Conservation (phyloP, 352 stramenopile species). For the Phytophthora kernoviae region DNA sequence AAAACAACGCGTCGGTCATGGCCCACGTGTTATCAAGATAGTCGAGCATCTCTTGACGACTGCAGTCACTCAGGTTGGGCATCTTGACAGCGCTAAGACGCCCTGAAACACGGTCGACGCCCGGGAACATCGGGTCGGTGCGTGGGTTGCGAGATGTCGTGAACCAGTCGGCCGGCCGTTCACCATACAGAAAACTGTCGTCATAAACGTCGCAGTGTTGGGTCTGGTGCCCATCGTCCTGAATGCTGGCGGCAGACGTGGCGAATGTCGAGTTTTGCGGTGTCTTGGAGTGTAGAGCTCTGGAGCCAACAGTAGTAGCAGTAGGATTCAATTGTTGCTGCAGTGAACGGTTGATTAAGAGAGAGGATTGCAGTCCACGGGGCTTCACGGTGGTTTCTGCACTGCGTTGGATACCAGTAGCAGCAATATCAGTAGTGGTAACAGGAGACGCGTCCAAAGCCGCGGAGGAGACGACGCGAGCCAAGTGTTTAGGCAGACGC, state of each 20-base stretch:
- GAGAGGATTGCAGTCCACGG: neutral
- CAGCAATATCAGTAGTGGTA: neutral
- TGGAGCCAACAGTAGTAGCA: neutral
- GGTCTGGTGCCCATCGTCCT: slow-evolving; percentile 16
- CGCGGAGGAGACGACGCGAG: slow-evolving; percentile 13
- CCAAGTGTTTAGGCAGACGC: slow-evolving; percentile 11
- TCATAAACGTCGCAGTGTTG: slow-evolving; percentile 49
- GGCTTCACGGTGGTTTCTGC: slow-evolving; percentile 36
- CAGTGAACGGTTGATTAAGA: slow-evolving; percentile 5
- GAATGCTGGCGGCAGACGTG: slow-evolving; percentile 27
- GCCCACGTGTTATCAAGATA: slow-evolving; percentile 97
- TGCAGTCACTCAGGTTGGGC: slow-evolving; percentile 84
- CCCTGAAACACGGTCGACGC: slow-evolving; percentile 42
- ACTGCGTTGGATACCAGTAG: neutral
- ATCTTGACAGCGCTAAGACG: slow-evolving; percentile 72
- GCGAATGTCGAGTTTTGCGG: slow-evolving; percentile 29
- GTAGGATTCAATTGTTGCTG: neutral
- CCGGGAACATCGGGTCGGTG: slow-evolving; percentile 63
- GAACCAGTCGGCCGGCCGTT: slow-evolving; percentile 74
- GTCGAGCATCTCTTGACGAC: slow-evolving; percentile 87
- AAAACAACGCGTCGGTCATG: slow-evolving; percentile 94
- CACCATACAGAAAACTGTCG: slow-evolving; percentile 62
- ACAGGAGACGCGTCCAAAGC: slow-evolving; percentile 16
- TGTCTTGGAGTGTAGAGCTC: slow-evolving; percentile 18
- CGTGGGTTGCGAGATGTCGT: slow-evolving; percentile 67